A percentile compares a stretch with the other conserved stretches of the same genome.
Evolutionary conservation across 2,329 filamentous ascomycete genomes (phyloP).

Genomic region (Epichloe bromicola): DNA sequence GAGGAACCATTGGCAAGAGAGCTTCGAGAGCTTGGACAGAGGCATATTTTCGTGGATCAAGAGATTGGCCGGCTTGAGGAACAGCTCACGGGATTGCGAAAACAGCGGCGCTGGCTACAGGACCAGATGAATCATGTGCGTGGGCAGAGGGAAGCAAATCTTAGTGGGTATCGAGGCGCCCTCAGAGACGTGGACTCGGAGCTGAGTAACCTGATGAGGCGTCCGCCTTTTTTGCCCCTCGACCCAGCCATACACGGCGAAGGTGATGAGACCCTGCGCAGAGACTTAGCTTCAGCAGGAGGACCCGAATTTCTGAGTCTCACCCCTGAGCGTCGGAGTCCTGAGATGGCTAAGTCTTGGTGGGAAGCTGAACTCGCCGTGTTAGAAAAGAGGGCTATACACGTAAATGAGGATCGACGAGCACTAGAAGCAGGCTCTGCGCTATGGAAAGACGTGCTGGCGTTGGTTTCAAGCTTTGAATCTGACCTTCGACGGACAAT

Average conservation of each 20-base stretch:
- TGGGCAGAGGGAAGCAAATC: slow-evolving; percentile 55
- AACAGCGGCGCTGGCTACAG: slow-evolving; percentile 44
- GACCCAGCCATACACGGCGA: slow-evolving; percentile 30
- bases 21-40: slow-evolving; percentile 44
- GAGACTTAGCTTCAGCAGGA: slow-evolving; percentile 17
- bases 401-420: slow-evolving; percentile 46
- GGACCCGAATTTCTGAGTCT: slow-evolving; percentile 46
- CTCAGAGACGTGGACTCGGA: slow-evolving; percentile 53
- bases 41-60: slow-evolving; percentile 38
- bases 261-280: slow-evolving; percentile 5
- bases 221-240: slow-evolving; percentile 41
- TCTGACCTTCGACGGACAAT: slow-evolving; percentile 44
- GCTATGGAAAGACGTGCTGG: slow-evolving; percentile 52
- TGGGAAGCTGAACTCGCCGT: slow-evolving; percentile 51
- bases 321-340: slow-evolving; percentile 50
- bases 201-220: slow-evolving; percentile 43
- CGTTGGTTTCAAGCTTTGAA: slow-evolving; percentile 52
- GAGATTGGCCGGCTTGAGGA: slow-evolving; percentile 56
- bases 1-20: slow-evolving; percentile 47
- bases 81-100: slow-evolving; percentile 47
- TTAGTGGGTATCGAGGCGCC: slow-evolving; percentile 58
- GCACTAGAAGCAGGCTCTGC: slow-evolving; percentile 55
- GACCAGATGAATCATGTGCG: slow-evolving; percentile 48
- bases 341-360: slow-evolving; percentile 58
- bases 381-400: slow-evolving; percentile 39